A percentile compares a stretch with the other conserved stretches of the same genome.
phyloP scores from a whole-genome alignment of 495 filamentous ascomycete species.

The Umbilicaria muhlenbergii region DNA sequence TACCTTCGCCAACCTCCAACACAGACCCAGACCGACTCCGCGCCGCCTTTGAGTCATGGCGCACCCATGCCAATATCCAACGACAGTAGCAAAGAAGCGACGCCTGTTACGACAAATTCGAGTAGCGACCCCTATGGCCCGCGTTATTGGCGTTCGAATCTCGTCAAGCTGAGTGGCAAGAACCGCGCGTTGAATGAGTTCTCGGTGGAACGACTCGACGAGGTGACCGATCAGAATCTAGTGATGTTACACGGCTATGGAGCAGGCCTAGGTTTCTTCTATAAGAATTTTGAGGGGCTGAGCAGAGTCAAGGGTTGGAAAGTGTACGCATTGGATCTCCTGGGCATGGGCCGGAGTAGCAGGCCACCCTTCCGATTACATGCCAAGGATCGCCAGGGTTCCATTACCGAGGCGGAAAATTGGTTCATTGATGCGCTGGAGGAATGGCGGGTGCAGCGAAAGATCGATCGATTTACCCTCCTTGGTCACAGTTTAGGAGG shows the following conservation, averaged over 20 bases:
- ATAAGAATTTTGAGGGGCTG: constrained; percentile 87
- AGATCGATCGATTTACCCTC: constrained; percentile 84
- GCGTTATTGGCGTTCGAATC: constrained; percentile 67
- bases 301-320: constrained; percentile 69
- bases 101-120: constrained; percentile 33
- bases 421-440: constrained; percentile 96
- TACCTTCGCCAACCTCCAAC: constrained; percentile 63
- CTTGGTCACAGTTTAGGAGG: constrained; percentile 88
- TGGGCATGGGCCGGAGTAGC: constrained; percentile 86
- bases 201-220: constrained; percentile 68
- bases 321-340: constrained; percentile 77
- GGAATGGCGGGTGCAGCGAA: constrained; percentile 79
- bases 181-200: constrained; percentile 86
- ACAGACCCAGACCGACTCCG: constrained; percentile 48
- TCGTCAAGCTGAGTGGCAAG: constrained; percentile 73
- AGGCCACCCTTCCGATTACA: constrained; percentile 71
- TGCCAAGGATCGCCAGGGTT: constrained; percentile 62
- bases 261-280: constrained; percentile 91
- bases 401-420: constrained; percentile 79
- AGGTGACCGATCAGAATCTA: constrained; percentile 64
- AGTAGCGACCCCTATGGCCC: constrained; percentile 70
- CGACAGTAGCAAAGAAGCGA: constrained; percentile 24
- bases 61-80: constrained; percentile 19
- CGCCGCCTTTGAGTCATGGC: constrained; percentile 20
- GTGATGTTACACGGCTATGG: constrained; percentile 98